These are phyloP conservation scores for Phallus indusiatus DNA, from an alignment of 768 basidiomycete species.

Conservation along the genomic window DNA sequence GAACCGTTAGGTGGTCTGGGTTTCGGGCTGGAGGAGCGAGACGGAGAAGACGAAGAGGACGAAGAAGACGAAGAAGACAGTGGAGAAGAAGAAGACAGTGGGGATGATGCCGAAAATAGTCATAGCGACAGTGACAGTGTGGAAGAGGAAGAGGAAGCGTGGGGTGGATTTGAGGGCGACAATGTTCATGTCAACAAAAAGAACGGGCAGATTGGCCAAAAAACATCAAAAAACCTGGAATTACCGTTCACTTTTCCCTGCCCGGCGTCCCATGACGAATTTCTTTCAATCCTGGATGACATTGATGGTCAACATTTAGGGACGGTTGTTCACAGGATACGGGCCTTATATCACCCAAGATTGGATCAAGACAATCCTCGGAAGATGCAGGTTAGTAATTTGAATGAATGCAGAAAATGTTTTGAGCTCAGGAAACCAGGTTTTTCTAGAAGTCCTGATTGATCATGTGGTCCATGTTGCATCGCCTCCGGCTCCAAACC, in stretches of 20 bases:
- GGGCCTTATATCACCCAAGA: constrained; percentile 86
- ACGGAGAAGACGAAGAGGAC: no score
- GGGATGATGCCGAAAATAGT: constrained; percentile 12
- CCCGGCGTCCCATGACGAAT: constrained; percentile 78
- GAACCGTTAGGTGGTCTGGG: constrained; percentile 27
- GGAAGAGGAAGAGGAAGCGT: constrained; percentile 25
- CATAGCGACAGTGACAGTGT: constrained; percentile 23
- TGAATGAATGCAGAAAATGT: background rate
- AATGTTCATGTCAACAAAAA: constrained; percentile 27
- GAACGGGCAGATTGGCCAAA: constrained; percentile 19
- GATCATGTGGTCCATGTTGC: constrained; percentile 81
- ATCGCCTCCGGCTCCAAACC: constrained; percentile 50
- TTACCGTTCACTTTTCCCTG: constrained; percentile 92
- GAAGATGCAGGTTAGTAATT: constrained; percentile 68
- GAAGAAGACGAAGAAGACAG: constrained; percentile 15
- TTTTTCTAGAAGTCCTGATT: constrained; percentile 65
- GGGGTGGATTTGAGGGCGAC: constrained; percentile 29
- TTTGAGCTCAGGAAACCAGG: constrained; percentile 31
- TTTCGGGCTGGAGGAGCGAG: constrained; percentile 22
- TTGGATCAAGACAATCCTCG: constrained; percentile 85
- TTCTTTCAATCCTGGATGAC: constrained; percentile 70
- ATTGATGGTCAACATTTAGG: constrained; percentile 65
- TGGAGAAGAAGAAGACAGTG: constrained; percentile 10
- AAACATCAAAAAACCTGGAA: constrained; percentile 35
- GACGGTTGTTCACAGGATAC: constrained; percentile 80